Conservation (phyloP, 257 asterid species). For the Salvia splendens region DNA sequence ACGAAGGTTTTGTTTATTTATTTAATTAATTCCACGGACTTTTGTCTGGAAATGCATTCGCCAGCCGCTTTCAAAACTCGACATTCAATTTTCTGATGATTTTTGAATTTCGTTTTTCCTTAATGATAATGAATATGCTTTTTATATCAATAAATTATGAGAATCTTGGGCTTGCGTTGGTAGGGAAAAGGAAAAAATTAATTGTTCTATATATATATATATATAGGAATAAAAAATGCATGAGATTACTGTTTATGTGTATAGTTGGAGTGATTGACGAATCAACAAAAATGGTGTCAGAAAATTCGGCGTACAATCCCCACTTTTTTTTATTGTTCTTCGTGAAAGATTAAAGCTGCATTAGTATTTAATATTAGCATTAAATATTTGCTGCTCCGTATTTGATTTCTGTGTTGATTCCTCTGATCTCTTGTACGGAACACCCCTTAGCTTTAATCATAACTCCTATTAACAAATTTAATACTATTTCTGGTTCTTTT, state of each 20-base stretch:
- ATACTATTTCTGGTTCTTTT: no score
- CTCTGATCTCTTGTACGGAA: neutral
- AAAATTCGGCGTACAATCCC: constrained; percentile 48
- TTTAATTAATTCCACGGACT: constrained; percentile 1
- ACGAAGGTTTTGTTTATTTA: constrained; percentile 14
- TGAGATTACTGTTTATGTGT: neutral
- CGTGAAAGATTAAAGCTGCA: constrained; percentile 38
- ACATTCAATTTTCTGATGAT: constrained; percentile 38
- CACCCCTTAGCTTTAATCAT: no score
- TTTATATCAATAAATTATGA: constrained; percentile 9
- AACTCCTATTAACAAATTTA: no score
- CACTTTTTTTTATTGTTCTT: constrained; percentile 22
- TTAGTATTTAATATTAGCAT: constrained; percentile 29
- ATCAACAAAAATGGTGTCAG: constrained; percentile 41
- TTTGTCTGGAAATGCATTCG: constrained; percentile 53
- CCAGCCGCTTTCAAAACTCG: constrained; percentile 56
- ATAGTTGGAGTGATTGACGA: constrained; percentile 9
- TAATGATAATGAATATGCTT: neutral
- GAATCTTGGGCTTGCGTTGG: constrained; percentile 24
- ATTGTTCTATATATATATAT: neutral
- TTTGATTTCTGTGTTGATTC: neutral
- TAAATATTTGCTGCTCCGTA: constrained; percentile 37
- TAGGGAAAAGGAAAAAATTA: constrained; percentile 33
- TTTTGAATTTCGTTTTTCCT: neutral
- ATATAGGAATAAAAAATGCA: neutral